A percentile compares a stretch with the other conserved stretches of the same genome.
Evolutionary conservation across 169 alveolate genomes (phyloP).

Genomic region (Toxoplasma gondii): DNA sequence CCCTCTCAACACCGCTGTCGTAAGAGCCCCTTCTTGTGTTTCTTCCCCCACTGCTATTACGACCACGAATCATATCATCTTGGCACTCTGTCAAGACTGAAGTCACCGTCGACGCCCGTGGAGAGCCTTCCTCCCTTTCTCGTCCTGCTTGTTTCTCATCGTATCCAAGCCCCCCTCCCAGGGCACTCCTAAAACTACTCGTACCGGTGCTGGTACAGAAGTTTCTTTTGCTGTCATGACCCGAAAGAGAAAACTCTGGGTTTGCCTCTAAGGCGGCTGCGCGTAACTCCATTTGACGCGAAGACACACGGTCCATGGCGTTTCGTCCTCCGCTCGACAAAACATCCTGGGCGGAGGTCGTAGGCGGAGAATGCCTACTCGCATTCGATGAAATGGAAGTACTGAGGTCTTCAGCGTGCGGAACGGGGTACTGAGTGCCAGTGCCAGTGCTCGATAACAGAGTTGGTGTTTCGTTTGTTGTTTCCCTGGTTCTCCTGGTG

Average conservation of each 20-base stretch:
- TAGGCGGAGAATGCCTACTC: too few species aligned
- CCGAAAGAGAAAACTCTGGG: not conserved
- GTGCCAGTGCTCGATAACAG: too few species aligned
- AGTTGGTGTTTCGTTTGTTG: too few species aligned
- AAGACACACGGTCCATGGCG: too few species aligned
- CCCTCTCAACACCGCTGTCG: conserved; percentile 7
- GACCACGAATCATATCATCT: not conserved
- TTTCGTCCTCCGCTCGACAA: too few species aligned
- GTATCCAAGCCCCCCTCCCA: not conserved
- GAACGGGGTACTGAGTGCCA: too few species aligned
- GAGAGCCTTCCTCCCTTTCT: not conserved
- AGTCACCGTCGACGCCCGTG: not conserved
- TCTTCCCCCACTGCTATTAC: not conserved
- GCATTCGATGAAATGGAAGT: too few species aligned
- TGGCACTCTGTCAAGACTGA: not conserved
- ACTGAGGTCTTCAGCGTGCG: too few species aligned
- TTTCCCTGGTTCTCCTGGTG: too few species aligned
- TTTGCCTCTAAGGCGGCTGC: not conserved
- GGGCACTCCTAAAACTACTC: not conserved
- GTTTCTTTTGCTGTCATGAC: not conserved
- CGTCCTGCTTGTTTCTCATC: not conserved
- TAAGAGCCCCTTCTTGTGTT: not conserved
- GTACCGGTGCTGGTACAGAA: not conserved
- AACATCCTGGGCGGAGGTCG: too few species aligned
- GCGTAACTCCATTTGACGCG: too few species aligned